Evolutionary conservation across 257 asterid species (phyloP).

Genomic region (Forsythia viridissima): DNA sequence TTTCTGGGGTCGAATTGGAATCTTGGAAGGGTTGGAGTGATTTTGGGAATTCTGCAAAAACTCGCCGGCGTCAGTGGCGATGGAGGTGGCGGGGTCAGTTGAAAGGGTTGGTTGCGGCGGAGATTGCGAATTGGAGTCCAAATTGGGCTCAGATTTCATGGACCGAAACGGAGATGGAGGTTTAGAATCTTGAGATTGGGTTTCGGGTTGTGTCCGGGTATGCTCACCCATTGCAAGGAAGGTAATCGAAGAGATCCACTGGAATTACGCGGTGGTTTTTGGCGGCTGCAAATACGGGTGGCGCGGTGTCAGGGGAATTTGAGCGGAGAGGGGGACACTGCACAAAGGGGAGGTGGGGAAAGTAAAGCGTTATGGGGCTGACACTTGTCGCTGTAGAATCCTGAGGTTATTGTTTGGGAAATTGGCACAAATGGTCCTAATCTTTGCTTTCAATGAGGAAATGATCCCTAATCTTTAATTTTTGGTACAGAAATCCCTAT

Average conservation of each 20-base stretch:
- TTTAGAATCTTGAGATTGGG: slow-evolving; percentile 31
- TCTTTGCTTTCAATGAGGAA: too few species aligned
- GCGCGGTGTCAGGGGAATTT: neutral
- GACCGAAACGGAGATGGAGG: slow-evolving; percentile 31
- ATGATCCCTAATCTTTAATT: too few species aligned
- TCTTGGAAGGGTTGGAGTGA: slow-evolving; percentile 75
- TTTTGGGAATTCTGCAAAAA: slow-evolving; percentile 36
- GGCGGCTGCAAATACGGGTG: neutral
- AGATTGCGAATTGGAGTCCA: slow-evolving; percentile 39
- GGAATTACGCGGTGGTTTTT: neutral
- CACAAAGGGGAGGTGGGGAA: neutral
- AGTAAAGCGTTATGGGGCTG: too few species aligned
- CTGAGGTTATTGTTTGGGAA: too few species aligned
- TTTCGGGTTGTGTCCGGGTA: slow-evolving; percentile 41
- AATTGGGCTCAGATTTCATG: slow-evolving; percentile 27
- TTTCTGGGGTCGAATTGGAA: slow-evolving; percentile 93
- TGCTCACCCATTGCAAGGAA: slow-evolving; percentile 63
- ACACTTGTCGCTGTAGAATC: too few species aligned
- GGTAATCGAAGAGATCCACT: neutral
- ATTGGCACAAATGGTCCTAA: too few species aligned
- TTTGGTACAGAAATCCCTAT: too few species aligned
- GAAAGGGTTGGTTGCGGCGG: slow-evolving; percentile 29
- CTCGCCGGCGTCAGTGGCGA: slow-evolving; percentile 18
- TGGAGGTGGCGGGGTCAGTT: slow-evolving; percentile 26
- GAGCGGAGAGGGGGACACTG: neutral